phyloP scores from a whole-genome alignment of 192 early-diverging fungal genomes.

The Coemansia sp. region DNA sequence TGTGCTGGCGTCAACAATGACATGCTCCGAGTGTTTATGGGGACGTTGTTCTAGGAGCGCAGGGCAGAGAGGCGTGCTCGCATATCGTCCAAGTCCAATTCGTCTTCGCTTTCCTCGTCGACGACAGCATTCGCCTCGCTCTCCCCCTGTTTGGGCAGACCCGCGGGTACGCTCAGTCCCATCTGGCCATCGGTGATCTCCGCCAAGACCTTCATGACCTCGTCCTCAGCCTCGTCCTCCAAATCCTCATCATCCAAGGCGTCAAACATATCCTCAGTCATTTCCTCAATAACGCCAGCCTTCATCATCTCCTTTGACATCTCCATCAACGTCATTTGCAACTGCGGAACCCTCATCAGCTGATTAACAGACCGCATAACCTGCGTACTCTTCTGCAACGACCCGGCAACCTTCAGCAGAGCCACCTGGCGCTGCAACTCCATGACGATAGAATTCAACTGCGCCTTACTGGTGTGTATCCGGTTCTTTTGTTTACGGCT shows the following conservation, averaged over 20 bases:
- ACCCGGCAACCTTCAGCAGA: slow-evolving; percentile 83
- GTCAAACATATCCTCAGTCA: slow-evolving; percentile 90
- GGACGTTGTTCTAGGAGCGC: slow-evolving; percentile 52
- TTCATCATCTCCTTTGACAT: slow-evolving; percentile 97
- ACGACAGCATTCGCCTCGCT: slow-evolving; percentile 40
- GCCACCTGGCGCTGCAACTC: slow-evolving; percentile 88
- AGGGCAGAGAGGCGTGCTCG: slow-evolving; percentile 81
- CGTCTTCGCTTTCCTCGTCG: slow-evolving; percentile 65
- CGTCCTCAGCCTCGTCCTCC: slow-evolving; percentile 92
- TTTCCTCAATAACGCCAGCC: slow-evolving; percentile 96
- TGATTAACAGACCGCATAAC: slow-evolving; percentile 92
- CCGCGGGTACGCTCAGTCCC: not conserved
- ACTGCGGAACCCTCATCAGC: slow-evolving; percentile 83
- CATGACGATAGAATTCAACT: slow-evolving; percentile 89
- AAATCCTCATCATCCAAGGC: slow-evolving; percentile 84
- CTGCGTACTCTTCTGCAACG: slow-evolving; percentile 82
- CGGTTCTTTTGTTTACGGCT: slow-evolving; percentile 78
- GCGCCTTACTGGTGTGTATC: slow-evolving; percentile 85
- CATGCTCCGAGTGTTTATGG: not conserved
- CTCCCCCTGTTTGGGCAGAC: not conserved
- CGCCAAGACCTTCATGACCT: slow-evolving; percentile 89
- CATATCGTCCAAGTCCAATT: slow-evolving; percentile 82
- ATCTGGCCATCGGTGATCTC: slow-evolving; percentile 83
- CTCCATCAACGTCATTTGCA: slow-evolving; percentile 83
- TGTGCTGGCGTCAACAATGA: not conserved